These are phyloP conservation scores for Leccinum subrobustum DNA, from an alignment of 1,284 basidiomycete species.

Conservation along the genomic window DNA sequence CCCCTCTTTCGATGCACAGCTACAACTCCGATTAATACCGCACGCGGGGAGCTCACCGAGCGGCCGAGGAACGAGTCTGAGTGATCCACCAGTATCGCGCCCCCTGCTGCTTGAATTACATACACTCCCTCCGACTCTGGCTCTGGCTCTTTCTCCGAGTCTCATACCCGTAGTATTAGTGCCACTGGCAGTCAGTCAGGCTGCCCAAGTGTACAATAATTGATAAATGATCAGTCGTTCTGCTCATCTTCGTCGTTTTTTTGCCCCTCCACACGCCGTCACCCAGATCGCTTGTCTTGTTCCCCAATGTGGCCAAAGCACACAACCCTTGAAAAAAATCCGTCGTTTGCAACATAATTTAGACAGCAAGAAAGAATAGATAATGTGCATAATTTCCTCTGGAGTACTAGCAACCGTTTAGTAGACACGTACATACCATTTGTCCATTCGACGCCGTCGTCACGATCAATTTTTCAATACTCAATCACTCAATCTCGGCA, in stretches of 20 bases:
- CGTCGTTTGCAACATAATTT: background rate
- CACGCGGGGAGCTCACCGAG: no score
- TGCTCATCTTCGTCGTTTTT: background rate
- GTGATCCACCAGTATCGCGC: no score
- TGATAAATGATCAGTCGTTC: background rate
- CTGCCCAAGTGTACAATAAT: background rate
- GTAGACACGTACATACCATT: background rate
- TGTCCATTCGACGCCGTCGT: background rate
- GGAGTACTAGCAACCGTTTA: background rate
- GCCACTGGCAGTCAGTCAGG: background rate
- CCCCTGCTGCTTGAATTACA: no score
- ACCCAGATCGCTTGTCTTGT: background rate
- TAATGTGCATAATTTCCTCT: background rate
- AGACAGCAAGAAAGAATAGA: background rate
- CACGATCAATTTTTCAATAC: background rate
- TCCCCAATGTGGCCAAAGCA: background rate
- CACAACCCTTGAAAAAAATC: background rate
- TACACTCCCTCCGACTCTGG: no score
- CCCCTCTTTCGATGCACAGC: no score
- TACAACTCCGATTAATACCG: no score
- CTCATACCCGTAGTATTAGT: background rate
- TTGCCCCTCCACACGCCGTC: background rate
- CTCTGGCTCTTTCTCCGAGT: no score
- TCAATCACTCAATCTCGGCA: conserved; percentile 35
- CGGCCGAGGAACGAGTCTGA: no score